Base-by-base conservation (phyloP, 768 basidiomycete genomes). In the Mycena alexandri region DNA sequence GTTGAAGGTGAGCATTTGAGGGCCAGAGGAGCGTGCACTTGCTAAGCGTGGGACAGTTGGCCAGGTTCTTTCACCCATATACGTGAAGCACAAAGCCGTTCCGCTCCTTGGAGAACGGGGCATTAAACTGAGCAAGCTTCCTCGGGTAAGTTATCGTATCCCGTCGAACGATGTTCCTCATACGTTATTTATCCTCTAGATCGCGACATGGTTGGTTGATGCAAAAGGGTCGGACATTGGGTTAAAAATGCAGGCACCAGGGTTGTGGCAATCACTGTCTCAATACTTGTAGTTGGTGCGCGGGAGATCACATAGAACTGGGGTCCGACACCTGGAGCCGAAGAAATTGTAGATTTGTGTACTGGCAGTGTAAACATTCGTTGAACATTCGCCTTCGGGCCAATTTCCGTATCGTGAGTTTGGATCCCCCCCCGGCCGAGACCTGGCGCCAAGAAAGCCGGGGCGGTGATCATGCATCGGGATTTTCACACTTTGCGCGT, bases 1-100 rank as follows among this genome's bases (percentile, higher is more conserved):
- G 53, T 42, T 24, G 53, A 55, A 55, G 38, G 53, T 55, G 53
- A 55, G n/a, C 38, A 14, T 55, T 41, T 13, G 52, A 53, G 22
- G 38, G 16, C 53, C 11, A 38, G 21, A 2, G 36, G 53, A 41
- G 3, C 3, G 3, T 22, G 24, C 13, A 55, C 11, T 36, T 55
- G 36, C 38, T 22, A 5, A 38, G 11, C 38, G 2, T 14, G 4
- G 14, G 38, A 38, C 22, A 38, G 53, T 55, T 42, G 38, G 21
- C 1, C 53, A 55, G 36, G 41, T 55, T 19, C 53, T 55, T 5
- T 42, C 53, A 9, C 21, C 36, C 10, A 14, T 5, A 24, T 55
- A 41, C 38, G 21, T 55, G 19, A 41, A 22, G 21, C 21, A 55
- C 14, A 55, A 55, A 24, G 53, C 38, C 22, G 21, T 42, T 55